Conservation (phyloP, 164 flowering plant genomes). For the Vitis rotundifolia region DNA sequence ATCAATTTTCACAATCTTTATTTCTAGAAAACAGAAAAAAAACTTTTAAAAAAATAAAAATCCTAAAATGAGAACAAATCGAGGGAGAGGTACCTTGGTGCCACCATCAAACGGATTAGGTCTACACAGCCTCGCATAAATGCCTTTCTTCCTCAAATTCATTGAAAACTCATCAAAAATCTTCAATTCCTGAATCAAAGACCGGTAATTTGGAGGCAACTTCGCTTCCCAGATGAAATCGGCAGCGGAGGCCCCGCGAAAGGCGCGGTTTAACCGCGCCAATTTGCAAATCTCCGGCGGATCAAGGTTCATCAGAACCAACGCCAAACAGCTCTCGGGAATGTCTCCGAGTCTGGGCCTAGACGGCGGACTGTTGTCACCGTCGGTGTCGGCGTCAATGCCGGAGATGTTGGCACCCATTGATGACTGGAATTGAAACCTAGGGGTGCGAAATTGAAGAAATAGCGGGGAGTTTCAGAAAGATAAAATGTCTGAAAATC, state of each 20-base stretch:
- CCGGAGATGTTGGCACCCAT: conserved; percentile 40
- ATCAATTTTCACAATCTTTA: too few species aligned
- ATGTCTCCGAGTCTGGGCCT: conserved; percentile 43
- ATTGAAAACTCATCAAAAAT: conserved; percentile 11
- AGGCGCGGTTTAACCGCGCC: conserved; percentile 45
- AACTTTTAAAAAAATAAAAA: background rate
- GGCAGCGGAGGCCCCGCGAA: conserved; percentile 48
- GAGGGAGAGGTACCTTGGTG: conserved; percentile 31
- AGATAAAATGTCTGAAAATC: background rate
- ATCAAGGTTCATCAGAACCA: conserved; percentile 37
- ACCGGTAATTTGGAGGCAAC: conserved; percentile 45
- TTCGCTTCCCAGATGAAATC: conserved; percentile 60
- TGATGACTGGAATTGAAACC: conserved; percentile 11
- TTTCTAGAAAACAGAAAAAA: too few species aligned
- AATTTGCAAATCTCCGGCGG: conserved; percentile 54
- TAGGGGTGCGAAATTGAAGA: conserved; percentile 3
- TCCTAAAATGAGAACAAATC: background rate
- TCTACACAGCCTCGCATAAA: conserved; percentile 39
- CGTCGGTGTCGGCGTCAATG: conserved; percentile 1
- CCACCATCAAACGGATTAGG: conserved; percentile 39
- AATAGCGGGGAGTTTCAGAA: conserved; percentile 7
- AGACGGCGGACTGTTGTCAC: background rate
- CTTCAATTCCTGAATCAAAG: conserved; percentile 8
- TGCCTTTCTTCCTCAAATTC: conserved; percentile 28
- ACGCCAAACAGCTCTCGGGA: conserved; percentile 58